Evolutionary conservation across 768 basidiomycete genomes (phyloP).

Genomic region (Trametes maxima): DNA sequence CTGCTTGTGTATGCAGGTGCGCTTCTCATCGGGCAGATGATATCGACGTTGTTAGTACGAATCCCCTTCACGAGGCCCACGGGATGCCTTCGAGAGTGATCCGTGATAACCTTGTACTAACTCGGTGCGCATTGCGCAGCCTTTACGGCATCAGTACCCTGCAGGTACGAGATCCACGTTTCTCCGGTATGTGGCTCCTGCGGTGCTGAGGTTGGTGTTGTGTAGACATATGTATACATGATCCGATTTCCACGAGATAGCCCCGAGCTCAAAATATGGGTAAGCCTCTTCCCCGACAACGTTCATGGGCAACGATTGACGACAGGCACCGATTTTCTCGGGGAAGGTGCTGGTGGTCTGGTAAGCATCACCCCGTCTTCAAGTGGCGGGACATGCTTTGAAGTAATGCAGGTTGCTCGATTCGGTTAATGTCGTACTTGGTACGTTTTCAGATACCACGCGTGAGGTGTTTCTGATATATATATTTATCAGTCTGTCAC

Average conservation of each 20-base stretch:
- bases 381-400: neutral
- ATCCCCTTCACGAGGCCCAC: neutral
- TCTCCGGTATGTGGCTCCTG: neutral
- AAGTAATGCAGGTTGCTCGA: slow-evolving; percentile 9
- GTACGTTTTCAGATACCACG: neutral
- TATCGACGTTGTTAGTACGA: slow-evolving; percentile 22
- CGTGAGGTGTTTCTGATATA: neutral
- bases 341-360: slow-evolving; percentile 15
- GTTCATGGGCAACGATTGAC: too few species aligned
- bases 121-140: neutral
- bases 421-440: slow-evolving; percentile 19
- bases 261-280: slow-evolving; percentile 24
- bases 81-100: neutral
- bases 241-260: slow-evolving; percentile 24
- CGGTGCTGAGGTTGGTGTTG: neutral
- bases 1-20: slow-evolving; percentile 11
- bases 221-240: slow-evolving; percentile 24
- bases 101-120: neutral
- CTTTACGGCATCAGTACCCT: slow-evolving; percentile 23
- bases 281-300: neutral
- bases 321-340: neutral
- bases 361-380: neutral
- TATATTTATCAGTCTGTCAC: slow-evolving; percentile 15
- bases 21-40: slow-evolving; percentile 24
- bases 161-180: slow-evolving; percentile 12